Evolutionary conservation across 441 rosid genomes (phyloP), one percentile per base, ranked within the genome.

Genomic region (Breynia disticha): DNA sequence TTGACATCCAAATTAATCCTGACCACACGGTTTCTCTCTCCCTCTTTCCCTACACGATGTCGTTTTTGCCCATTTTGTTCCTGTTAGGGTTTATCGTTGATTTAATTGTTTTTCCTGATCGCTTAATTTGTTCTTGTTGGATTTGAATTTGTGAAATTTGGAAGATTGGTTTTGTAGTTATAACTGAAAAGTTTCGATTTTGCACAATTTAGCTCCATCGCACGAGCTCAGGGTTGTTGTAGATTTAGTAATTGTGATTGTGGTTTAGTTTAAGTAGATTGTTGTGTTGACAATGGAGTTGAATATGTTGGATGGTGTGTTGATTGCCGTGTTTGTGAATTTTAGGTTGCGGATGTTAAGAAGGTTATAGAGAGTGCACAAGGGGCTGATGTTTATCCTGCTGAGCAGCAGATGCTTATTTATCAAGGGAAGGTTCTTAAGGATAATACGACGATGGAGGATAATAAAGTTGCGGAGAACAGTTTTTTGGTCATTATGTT

Each of bases 361-460:
- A 83, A 69, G 72, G 77, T 52, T 45, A 83, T 87, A 56, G 95
- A 87, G 77, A 67, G 74, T 56, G 67, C 64, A 18, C 88, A 83
- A 69, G 96, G 98, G 38, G 69, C 76, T 3, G 80, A 68, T 55
- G 67, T 74, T 52, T 90, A 80, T 65, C 93, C 95, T 48, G 87
- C 96, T 56, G 69, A 72, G 24, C 80, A 75, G 19, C 88, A 63
- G 61, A 85, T 90, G 90, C 90, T 90, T 50, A 85, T 90, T 58
- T 43, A 85, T 66, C 87, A 85, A 67, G 96, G 95, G 28, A 85
- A 80, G 64, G 93, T 90, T 45, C 96, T 90, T 32, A 80, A 79
- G 60, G 95, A 90, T 57, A 66, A 65, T 62, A 78, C 90, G 11
- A 87, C 96, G 19, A 54, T 90, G 56, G 86, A 73, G 15, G 93